These are phyloP conservation scores for Alnus rubra DNA, from an alignment of 306 rosid species.

Conservation along the genomic window DNA sequence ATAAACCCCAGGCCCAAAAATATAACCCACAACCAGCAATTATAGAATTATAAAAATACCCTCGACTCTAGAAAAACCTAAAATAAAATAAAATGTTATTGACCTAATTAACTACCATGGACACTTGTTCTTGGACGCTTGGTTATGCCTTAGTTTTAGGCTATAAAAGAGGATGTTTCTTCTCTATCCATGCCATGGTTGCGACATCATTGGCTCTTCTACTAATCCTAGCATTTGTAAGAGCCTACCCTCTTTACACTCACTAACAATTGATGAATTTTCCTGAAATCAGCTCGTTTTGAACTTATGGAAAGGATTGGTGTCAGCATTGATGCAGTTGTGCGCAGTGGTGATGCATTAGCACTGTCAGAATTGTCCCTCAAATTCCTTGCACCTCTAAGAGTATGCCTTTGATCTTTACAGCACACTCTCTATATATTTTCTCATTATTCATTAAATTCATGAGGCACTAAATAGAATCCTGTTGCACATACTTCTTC, in stretches of 20 bases:
- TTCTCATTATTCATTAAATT: neutral
- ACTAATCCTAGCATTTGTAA: too few species aligned
- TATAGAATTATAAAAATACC: neutral
- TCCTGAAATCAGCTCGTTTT: conserved; percentile 63
- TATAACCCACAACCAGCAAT: neutral
- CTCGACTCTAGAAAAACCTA: neutral
- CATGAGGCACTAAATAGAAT: neutral
- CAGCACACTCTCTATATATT: neutral
- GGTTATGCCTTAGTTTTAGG: neutral
- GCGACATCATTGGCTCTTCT: neutral
- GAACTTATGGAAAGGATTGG: conserved; percentile 67
- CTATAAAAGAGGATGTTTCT: neutral
- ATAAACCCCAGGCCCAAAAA: neutral
- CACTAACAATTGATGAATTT: conserved; percentile 18
- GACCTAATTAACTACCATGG: neutral
- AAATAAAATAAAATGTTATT: neutral
- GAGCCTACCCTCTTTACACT: neutral
- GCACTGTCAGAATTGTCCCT: conserved; percentile 73
- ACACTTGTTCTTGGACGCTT: neutral
- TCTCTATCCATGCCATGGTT: neutral
- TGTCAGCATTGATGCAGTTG: conserved; percentile 59
- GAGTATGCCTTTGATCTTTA: conserved; percentile 49
- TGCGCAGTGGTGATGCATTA: conserved; percentile 66
- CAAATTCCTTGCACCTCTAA: conserved; percentile 81
- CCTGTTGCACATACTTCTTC: too few species aligned